Conservation (phyloP, 257 asterid genomes). For the Mitragyna speciosa region DNA sequence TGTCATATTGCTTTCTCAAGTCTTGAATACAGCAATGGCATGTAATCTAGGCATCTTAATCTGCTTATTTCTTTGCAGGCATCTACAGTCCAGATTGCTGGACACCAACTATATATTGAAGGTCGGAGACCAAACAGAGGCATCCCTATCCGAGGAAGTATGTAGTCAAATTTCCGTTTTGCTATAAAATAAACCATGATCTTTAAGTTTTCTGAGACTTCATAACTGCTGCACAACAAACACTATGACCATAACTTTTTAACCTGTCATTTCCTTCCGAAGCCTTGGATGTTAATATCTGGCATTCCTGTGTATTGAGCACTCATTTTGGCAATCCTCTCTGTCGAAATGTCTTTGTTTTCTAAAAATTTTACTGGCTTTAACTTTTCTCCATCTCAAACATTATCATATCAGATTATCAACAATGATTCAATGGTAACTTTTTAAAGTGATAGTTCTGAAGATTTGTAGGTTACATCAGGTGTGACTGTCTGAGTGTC, state of each 20-base stretch:
- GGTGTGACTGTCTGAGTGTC: not conserved
- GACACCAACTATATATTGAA: slow-evolving; percentile 82
- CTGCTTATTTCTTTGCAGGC: slow-evolving; percentile 52
- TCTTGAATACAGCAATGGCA: not conserved
- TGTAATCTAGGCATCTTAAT: not conserved
- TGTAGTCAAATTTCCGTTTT: slow-evolving; percentile 22
- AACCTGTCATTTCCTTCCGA: not conserved
- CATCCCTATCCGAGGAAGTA: slow-evolving; percentile 74
- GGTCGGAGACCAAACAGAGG: slow-evolving; percentile 91
- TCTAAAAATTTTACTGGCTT: not conserved
- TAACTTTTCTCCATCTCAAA: not conserved
- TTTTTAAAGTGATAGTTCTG: not conserved
- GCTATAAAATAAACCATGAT: not conserved
- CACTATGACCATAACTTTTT: not conserved
- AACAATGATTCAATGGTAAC: not conserved
- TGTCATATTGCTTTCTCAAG: not conserved
- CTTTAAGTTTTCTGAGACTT: not conserved
- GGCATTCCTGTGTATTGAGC: not conserved
- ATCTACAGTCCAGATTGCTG: slow-evolving; percentile 66
- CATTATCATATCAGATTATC: not conserved
- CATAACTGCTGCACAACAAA: not conserved
- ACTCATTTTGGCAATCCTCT: not conserved
- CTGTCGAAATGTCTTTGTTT: not conserved
- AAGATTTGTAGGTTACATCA: not conserved
- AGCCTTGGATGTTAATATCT: not conserved